A percentile compares a stretch with the other conserved stretches of the same genome.
Conservation (phyloP, 495 filamentous ascomycete species). For the Tuber microsphaerosporum region DNA sequence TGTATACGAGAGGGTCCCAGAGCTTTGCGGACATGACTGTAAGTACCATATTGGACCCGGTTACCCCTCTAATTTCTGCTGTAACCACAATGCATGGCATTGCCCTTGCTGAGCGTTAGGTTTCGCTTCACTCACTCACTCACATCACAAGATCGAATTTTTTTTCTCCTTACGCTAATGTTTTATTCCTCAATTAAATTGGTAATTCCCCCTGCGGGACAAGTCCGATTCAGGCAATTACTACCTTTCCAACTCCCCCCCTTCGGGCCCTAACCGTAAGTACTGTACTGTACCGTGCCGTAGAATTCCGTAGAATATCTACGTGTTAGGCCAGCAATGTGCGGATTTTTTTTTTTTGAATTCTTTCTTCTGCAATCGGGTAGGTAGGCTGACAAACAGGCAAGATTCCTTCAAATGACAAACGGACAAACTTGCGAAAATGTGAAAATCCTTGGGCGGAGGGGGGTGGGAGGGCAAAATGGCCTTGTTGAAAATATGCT, state of each 20-base stretch:
- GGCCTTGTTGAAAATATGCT: background rate
- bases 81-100: background rate
- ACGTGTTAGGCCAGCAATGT: background rate
- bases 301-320: background rate
- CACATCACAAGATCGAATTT: background rate
- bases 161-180: background rate
- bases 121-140: background rate
- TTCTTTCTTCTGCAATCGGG: background rate
- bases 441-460: background rate
- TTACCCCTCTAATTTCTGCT: background rate
- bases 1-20: too few relatives aligned
- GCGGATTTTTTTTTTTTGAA: background rate
- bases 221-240: background rate
- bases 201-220: background rate
- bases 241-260: background rate
- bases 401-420: background rate
- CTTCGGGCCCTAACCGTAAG: background rate
- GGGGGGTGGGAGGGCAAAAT: too few relatives aligned
- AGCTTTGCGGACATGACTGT: too few relatives aligned
- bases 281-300: background rate
- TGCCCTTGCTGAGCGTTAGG: background rate
- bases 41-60: background rate
- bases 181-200: background rate
- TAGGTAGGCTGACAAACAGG: too few relatives aligned
- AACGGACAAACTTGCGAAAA: background rate